phyloP scores from a whole-genome alignment of 169 alveolate genomes.

The Theileria equi region DNA sequence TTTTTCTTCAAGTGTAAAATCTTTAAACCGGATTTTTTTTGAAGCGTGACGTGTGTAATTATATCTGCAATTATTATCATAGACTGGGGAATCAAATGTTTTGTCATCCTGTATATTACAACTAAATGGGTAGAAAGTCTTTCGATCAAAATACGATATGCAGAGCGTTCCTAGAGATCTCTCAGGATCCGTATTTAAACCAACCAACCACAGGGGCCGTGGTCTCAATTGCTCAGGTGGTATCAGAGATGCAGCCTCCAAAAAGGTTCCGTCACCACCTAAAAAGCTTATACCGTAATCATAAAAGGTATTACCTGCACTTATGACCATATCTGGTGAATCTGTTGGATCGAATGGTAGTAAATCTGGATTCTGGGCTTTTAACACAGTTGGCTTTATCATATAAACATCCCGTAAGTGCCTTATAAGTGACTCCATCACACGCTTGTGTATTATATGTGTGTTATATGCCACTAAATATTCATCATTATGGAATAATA shows the following conservation, averaged over 20 bases:
- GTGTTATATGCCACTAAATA: conserved; percentile 58
- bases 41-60: background rate
- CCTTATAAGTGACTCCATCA: conserved; percentile 41
- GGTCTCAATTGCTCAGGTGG: conserved; percentile 41
- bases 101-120: background rate
- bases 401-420: conserved; percentile 26
- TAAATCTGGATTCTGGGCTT: conserved; percentile 53
- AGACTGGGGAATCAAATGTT: background rate
- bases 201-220: conserved; percentile 60
- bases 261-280: conserved; percentile 82
- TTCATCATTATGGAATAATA: background rate
- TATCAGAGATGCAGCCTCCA: conserved; percentile 76
- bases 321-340: conserved; percentile 48
- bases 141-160: conserved; percentile 48
- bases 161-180: conserved; percentile 73
- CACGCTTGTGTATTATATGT: conserved; percentile 37
- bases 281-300: background rate
- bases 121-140: background rate
- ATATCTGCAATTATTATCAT: background rate
- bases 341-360: conserved; percentile 11
- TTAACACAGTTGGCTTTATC: conserved; percentile 30
- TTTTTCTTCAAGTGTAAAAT: background rate
- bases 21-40: background rate
- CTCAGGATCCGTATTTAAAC: conserved; percentile 76
- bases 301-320: conserved; percentile 51